A percentile compares a stretch with the other conserved stretches of the same genome.
phyloP scores from a whole-genome alignment of 306 rosid species.

The Quercus suber region DNA sequence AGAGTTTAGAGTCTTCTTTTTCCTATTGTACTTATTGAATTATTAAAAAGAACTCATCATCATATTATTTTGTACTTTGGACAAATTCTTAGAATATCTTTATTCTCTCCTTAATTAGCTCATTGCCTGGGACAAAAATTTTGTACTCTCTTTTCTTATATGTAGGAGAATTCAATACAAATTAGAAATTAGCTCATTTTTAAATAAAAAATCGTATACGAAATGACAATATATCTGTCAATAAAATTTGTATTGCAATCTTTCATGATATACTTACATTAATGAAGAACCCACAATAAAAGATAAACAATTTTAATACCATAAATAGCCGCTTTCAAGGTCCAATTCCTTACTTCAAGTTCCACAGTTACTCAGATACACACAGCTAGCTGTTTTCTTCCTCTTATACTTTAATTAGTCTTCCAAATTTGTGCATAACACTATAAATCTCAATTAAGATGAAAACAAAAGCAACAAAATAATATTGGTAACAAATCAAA shows the following conservation, averaged over 20 bases:
- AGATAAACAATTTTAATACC: too few relatives aligned
- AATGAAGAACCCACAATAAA: too few relatives aligned
- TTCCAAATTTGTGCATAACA: neutral
- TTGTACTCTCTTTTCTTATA: neutral
- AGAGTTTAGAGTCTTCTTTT: too few relatives aligned
- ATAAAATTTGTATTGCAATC: neutral
- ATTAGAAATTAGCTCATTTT: neutral
- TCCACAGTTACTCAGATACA: neutral
- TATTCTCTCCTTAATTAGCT: too few relatives aligned
- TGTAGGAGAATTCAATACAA: neutral
- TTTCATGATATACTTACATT: neutral
- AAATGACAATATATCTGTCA: neutral
- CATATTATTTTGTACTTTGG: too few relatives aligned
- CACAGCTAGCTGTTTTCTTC: conserved; percentile 2
- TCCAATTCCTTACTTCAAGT: too few relatives aligned
- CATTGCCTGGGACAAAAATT: neutral
- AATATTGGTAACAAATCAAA: neutral
- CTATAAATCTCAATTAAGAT: neutral
- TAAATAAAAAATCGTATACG: neutral
- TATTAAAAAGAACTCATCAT: too few relatives aligned
- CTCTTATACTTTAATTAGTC: neutral
- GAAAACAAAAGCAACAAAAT: neutral
- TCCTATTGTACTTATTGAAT: too few relatives aligned
- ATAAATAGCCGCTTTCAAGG: too few relatives aligned
- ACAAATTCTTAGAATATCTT: too few relatives aligned